These are phyloP conservation scores for Pyrenopolyporus hunteri DNA, from an alignment of 495 filamentous ascomycete species.

Conservation along the genomic window DNA sequence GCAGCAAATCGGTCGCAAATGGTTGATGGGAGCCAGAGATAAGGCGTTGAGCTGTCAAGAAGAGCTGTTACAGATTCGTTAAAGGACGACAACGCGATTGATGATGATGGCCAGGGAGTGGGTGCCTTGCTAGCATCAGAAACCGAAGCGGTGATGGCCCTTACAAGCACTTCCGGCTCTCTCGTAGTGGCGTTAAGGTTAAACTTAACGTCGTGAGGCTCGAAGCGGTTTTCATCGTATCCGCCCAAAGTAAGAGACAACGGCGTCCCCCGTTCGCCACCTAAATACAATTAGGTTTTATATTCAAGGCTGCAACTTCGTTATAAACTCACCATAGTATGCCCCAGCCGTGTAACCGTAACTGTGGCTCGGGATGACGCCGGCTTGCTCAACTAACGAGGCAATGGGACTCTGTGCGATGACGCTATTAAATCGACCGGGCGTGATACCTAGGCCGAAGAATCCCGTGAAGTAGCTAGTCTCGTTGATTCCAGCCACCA, in stretches of 20 bases:
- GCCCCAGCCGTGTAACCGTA: constrained; percentile 74
- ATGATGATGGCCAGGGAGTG: constrained; percentile 49
- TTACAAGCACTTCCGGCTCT: constrained; percentile 60
- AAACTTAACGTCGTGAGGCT: constrained; percentile 60
- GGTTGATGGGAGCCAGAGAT: constrained; percentile 67
- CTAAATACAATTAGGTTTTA: constrained; percentile 39
- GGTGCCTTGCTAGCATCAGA: constrained; percentile 46
- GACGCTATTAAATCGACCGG: constrained; percentile 49
- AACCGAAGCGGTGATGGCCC: constrained; percentile 60
- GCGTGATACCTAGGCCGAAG: constrained; percentile 61
- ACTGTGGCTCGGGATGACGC: constrained; percentile 63
- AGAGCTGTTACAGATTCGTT: constrained; percentile 57
- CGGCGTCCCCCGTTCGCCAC: constrained; percentile 51
- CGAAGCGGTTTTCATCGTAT: constrained; percentile 65
- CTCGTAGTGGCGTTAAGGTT: constrained; percentile 52
- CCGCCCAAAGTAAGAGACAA: constrained; percentile 68
- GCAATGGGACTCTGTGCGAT: constrained; percentile 46
- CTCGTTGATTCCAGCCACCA: constrained; percentile 61
- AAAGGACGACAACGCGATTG: constrained; percentile 48
- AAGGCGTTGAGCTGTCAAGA: constrained; percentile 72
- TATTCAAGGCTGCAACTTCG: neutral
- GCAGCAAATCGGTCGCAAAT: constrained; percentile 68
- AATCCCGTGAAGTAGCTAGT: constrained; percentile 63
- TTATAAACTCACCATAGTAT: constrained; percentile 56
- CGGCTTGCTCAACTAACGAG: constrained; percentile 56